These are phyloP conservation scores for Pisolithus orientalis DNA, from an alignment of 768 basidiomycete species.

Conservation along the genomic window DNA sequence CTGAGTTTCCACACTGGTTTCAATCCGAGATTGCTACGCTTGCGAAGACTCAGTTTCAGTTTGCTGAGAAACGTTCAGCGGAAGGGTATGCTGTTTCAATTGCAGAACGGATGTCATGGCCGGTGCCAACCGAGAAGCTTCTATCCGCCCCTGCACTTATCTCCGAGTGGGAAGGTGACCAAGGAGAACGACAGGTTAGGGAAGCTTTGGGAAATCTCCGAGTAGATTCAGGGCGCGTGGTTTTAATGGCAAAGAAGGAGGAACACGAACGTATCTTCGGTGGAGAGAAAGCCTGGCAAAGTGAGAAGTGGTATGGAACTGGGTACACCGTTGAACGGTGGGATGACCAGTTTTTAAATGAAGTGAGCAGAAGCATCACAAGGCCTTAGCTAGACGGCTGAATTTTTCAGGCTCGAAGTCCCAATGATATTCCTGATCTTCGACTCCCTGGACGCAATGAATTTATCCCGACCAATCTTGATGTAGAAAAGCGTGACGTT, in stretches of 20 bases:
- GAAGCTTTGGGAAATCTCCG: conserved; percentile 56
- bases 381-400: neutral
- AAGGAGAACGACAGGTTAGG: conserved; percentile 46
- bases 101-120: conserved; percentile 70
- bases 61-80: conserved; percentile 76
- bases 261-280: conserved; percentile 50
- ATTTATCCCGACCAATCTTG: conserved; percentile 84
- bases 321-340: conserved; percentile 72
- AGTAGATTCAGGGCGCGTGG: conserved; percentile 56
- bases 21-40: conserved; percentile 74
- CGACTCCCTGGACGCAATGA: conserved; percentile 80
- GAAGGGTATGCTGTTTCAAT: conserved; percentile 76
- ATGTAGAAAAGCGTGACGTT: conserved; percentile 72
- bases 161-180: conserved; percentile 63
- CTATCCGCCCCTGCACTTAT: conserved; percentile 66
- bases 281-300: conserved; percentile 51
- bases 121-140: conserved; percentile 71
- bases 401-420: conserved; percentile 47
- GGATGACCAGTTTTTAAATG: conserved; percentile 52
- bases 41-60: conserved; percentile 72
- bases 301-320: conserved; percentile 92
- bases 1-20: conserved; percentile 55
- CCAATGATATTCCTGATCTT: conserved; percentile 62
- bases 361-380: conserved; percentile 29
- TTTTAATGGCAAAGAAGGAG: conserved; percentile 74